These are phyloP conservation scores for Penicillium thymicola DNA, from an alignment of 2,329 filamentous ascomycete genomes.

Conservation along the genomic window DNA sequence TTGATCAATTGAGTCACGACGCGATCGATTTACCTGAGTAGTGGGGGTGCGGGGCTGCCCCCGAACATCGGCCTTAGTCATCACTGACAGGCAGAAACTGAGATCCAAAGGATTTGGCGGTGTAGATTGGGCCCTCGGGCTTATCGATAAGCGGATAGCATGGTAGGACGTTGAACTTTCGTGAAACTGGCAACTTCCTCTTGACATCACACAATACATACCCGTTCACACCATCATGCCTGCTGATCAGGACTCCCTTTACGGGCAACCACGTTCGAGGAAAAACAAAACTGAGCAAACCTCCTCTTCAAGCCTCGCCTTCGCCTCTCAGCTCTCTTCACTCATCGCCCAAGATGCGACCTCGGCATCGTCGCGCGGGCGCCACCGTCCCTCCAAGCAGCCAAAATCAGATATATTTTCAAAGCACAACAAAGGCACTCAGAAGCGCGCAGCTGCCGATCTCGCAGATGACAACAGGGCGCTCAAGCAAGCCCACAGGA, in stretches of 20 bases:
- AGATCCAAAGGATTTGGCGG: background rate
- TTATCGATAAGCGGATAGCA: constrained; percentile 3
- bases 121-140: background rate
- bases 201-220: background rate
- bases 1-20: constrained; percentile 8
- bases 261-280: constrained; percentile 64
- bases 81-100: background rate
- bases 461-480: constrained; percentile 51
- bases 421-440: constrained; percentile 60
- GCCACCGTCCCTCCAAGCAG: constrained; percentile 41
- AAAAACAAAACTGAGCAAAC: constrained; percentile 56
- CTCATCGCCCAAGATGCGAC: constrained; percentile 62
- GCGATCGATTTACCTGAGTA: constrained; percentile 6
- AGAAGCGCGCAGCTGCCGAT: constrained; percentile 61
- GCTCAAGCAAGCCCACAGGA: constrained; percentile 62
- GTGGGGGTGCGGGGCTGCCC: constrained; percentile 10
- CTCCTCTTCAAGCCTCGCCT: constrained; percentile 72
- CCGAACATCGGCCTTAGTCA: constrained; percentile 10
- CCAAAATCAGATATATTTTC: constrained; percentile 69
- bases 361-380: constrained; percentile 43
- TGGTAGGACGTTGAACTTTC: background rate
- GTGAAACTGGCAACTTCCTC: background rate
- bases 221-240: constrained; percentile 7
- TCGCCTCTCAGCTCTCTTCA: constrained; percentile 81
- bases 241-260: constrained; percentile 52